Evolutionary conservation across 2,329 filamentous ascomycete genomes (phyloP).

Genomic region (Colletotrichum magnum): DNA sequence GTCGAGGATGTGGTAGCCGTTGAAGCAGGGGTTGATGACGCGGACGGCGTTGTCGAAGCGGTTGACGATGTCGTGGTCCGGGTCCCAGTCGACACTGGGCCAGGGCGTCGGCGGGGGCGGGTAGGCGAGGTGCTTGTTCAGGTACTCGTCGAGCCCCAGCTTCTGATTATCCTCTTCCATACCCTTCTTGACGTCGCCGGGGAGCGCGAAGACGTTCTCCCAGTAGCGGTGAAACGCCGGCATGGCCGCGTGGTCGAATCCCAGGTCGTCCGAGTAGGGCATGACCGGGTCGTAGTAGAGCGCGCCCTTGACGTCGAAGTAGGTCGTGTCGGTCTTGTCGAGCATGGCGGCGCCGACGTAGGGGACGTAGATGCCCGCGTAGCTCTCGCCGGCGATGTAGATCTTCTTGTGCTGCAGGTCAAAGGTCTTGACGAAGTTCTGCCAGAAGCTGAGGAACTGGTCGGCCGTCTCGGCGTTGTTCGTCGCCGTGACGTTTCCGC

Average conservation of each 20-base stretch:
- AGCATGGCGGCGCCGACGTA: slow-evolving; percentile 93
- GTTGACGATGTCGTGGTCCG: slow-evolving; percentile 69
- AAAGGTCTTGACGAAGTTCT: slow-evolving; percentile 93
- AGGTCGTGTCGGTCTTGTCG: slow-evolving; percentile 81
- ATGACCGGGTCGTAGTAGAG: slow-evolving; percentile 66
- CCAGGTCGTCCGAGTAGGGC: slow-evolving; percentile 40
- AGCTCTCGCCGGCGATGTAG: slow-evolving; percentile 96
- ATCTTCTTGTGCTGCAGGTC: slow-evolving; percentile 86
- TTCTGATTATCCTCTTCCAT: slow-evolving; percentile 66
- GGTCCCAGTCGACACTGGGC: slow-evolving; percentile 58
- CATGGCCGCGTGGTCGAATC: slow-evolving; percentile 57
- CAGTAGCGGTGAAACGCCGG: slow-evolving; percentile 74
- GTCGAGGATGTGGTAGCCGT: slow-evolving; percentile 80
- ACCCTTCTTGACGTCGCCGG: slow-evolving; percentile 67
- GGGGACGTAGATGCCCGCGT: slow-evolving; percentile 95
- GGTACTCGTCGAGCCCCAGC: slow-evolving; percentile 75
- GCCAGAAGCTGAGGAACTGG: slow-evolving; percentile 89
- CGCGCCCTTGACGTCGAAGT: slow-evolving; percentile 77
- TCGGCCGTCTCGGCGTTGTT: slow-evolving; percentile 90
- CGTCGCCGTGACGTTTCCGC: slow-evolving; percentile 87
- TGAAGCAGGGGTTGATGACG: slow-evolving; percentile 81
- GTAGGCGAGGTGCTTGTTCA: slow-evolving; percentile 74
- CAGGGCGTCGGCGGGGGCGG: slow-evolving; percentile 70
- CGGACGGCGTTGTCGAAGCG: slow-evolving; percentile 68
- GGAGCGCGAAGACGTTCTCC: slow-evolving; percentile 73